Evolutionary conservation across 2,329 filamentous ascomycete genomes (phyloP).

Genomic region (Lasiodiplodia gonubiensis): DNA sequence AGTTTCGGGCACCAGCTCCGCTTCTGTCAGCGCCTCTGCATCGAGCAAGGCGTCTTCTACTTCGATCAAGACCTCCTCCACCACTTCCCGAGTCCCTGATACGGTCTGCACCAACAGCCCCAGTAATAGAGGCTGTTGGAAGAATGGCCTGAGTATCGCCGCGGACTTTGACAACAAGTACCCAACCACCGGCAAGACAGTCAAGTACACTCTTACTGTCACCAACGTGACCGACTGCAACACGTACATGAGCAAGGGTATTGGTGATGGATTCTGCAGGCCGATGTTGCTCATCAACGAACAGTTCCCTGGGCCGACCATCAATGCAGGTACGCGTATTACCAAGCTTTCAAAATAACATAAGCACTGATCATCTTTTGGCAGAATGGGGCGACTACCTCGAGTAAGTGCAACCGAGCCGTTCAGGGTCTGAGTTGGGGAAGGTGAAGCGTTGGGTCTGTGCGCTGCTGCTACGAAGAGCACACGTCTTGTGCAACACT

Average conservation of each 20-base stretch:
- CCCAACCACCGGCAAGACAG: conserved; percentile 46
- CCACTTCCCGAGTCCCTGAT: conserved; percentile 33
- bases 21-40: background rate
- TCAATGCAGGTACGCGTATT: conserved; percentile 57
- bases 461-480: background rate
- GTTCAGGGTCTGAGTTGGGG: background rate
- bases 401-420: conserved; percentile 29
- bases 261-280: conserved; percentile 38
- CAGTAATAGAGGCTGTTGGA: conserved; percentile 50
- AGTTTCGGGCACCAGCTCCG: conserved; percentile 36
- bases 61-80: conserved; percentile 6
- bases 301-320: conserved; percentile 69
- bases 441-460: background rate
- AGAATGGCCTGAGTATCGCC: conserved; percentile 49
- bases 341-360: conserved; percentile 42
- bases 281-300: conserved; percentile 54
- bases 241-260: conserved; percentile 31
- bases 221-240: conserved; percentile 50
- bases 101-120: conserved; percentile 50
- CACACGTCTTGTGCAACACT: background rate
- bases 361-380: background rate
- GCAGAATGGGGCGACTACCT: conserved; percentile 56
- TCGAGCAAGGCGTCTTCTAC: background rate
- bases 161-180: conserved; percentile 54
- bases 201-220: conserved; percentile 49